phyloP scores from a whole-genome alignment of 2,329 filamentous ascomycete species.

The Paecilomyces fulvus region DNA sequence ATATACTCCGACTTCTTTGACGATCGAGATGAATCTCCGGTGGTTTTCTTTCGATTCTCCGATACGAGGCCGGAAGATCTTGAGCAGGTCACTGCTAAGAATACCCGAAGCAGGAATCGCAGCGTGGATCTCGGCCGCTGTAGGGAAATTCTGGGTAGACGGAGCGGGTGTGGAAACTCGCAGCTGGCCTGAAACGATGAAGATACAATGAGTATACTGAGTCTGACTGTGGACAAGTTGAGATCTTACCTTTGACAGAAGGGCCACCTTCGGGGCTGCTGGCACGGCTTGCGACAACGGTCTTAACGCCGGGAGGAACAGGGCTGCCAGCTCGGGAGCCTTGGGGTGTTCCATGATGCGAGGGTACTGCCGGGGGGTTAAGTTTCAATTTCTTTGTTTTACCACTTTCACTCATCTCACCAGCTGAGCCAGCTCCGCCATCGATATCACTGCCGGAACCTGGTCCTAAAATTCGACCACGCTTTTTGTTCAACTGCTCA shows the following conservation, averaged over 20 bases:
- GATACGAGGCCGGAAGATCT: slow-evolving; percentile 34
- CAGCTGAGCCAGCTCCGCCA: slow-evolving; percentile 40
- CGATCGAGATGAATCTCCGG: slow-evolving; percentile 34
- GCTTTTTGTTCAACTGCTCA: slow-evolving; percentile 48
- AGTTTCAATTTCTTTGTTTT: slow-evolving; percentile 42
- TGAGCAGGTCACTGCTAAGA: slow-evolving; percentile 35
- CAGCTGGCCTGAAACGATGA: slow-evolving; percentile 11
- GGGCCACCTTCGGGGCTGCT: slow-evolving; percentile 29
- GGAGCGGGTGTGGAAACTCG: slow-evolving; percentile 24
- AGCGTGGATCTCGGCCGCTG: slow-evolving; percentile 38
- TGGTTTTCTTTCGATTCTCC: slow-evolving; percentile 35
- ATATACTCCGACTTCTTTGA: slow-evolving; percentile 36
- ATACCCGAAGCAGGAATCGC: slow-evolving; percentile 40
- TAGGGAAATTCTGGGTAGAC: slow-evolving; percentile 30
- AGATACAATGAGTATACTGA: neutral
- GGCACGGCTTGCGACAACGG: slow-evolving; percentile 27
- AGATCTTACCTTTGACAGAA: slow-evolving; percentile 16
- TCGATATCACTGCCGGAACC: slow-evolving; percentile 51
- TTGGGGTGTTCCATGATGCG: slow-evolving; percentile 36
- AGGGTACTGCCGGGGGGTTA: slow-evolving; percentile 31
- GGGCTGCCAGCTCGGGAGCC: slow-evolving; percentile 43
- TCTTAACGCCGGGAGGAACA: slow-evolving; percentile 20
- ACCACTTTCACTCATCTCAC: slow-evolving; percentile 38
- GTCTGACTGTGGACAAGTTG: too few relatives aligned
- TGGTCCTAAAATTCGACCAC: slow-evolving; percentile 26